Percentiles rank a stretch among this genome's conserved stretches.
These are phyloP conservation scores for Boletus tomentosulus DNA, from an alignment of 768 basidiomycete species.

Conservation along the genomic window DNA sequence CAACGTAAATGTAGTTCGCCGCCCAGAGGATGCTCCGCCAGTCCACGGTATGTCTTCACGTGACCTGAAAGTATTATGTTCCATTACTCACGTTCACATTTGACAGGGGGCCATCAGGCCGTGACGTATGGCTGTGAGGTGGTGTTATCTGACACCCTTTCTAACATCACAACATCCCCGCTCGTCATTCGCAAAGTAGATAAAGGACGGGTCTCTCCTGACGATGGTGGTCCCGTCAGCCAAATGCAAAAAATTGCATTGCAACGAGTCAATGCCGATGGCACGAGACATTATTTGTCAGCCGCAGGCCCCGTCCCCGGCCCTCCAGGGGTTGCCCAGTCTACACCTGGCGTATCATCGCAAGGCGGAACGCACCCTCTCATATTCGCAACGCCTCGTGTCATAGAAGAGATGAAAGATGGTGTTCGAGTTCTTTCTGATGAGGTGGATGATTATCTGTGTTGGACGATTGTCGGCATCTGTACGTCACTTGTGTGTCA, in stretches of 20 bases:
- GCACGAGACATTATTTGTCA: slow-evolving; percentile 81
- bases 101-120: slow-evolving; percentile 64
- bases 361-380: slow-evolving; percentile 80
- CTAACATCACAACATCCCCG: slow-evolving; percentile 82
- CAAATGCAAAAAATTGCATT: slow-evolving; percentile 97
- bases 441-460: slow-evolving; percentile 91
- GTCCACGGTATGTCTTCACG: slow-evolving; percentile 60
- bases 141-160: slow-evolving; percentile 76
- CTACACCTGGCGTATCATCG: slow-evolving; percentile 70
- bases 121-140: slow-evolving; percentile 92
- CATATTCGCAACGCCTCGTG: slow-evolving; percentile 72
- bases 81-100: slow-evolving; percentile 38
- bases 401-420: slow-evolving; percentile 80
- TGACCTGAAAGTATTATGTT: slow-evolving; percentile 40
- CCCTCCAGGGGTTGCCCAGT: slow-evolving; percentile 63
- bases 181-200: slow-evolving; percentile 90
- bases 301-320: slow-evolving; percentile 84
- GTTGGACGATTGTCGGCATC: slow-evolving; percentile 95
- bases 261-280: slow-evolving; percentile 77
- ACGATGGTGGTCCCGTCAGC: slow-evolving; percentile 88
- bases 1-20: slow-evolving; percentile 84
- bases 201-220: slow-evolving; percentile 80
- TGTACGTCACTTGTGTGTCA: slow-evolving; percentile 49
- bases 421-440: slow-evolving; percentile 73
- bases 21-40: slow-evolving; percentile 59